phyloP scores from a whole-genome alignment of 148 eudicot species.

The Bassia scoparia region DNA sequence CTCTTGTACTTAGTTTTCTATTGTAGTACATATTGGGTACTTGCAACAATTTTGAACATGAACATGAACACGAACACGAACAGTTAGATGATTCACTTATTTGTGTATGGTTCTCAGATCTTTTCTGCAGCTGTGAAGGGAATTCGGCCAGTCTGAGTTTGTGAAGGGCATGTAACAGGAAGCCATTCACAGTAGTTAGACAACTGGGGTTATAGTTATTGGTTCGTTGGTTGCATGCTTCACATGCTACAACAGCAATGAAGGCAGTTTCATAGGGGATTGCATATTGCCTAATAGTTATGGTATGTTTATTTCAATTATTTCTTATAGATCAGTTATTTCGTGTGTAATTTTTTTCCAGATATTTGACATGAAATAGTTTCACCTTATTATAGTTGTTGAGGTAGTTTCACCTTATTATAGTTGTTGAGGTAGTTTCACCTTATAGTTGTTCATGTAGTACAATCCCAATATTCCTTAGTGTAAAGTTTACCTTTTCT shows the following conservation, averaged over 20 bases:
- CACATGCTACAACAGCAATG: background rate
- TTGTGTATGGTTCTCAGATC: conserved; percentile 17
- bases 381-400: background rate
- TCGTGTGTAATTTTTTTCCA: background rate
- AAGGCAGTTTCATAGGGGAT: background rate
- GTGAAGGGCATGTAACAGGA: background rate
- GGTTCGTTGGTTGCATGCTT: background rate
- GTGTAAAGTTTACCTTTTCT: too few species aligned
- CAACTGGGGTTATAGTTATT: background rate
- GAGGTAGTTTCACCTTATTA: background rate
- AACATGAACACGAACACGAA: background rate
- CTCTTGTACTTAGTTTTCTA: too few species aligned
- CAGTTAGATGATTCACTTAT: background rate
- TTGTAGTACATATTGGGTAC: too few species aligned
- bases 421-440: background rate
- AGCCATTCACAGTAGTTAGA: background rate
- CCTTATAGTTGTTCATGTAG: background rate
- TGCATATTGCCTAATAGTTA: background rate
- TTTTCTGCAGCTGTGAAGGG: conserved; percentile 25
- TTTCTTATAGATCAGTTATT: background rate
- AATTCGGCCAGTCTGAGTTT: conserved; percentile 11
- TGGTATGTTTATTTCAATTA: too few species aligned
- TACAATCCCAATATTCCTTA: too few species aligned
- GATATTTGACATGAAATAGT: too few species aligned
- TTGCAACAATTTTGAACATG: background rate